Conservation (phyloP, 495 filamentous ascomycete species). For the Aspergillus conjunctus region DNA sequence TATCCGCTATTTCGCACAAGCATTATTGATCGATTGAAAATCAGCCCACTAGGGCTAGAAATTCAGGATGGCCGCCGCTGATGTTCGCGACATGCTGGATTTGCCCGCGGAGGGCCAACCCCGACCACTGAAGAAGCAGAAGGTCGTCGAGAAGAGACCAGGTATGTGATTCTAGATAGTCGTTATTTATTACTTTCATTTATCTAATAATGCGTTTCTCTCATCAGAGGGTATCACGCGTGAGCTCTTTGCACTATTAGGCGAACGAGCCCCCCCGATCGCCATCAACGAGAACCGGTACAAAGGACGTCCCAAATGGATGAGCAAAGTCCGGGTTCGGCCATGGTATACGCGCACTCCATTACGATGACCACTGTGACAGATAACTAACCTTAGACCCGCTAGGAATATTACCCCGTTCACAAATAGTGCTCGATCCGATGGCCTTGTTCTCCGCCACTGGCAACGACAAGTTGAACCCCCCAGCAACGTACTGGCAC, state of each 20-base stretch:
- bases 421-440: constrained; percentile 57
- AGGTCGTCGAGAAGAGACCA: constrained; percentile 68
- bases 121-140: constrained; percentile 75
- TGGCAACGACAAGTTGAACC: constrained; percentile 57
- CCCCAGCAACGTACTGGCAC: constrained; percentile 37
- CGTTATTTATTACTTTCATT: not conserved
- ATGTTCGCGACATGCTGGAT: constrained; percentile 90
- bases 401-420: constrained; percentile 58
- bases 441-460: constrained; percentile 64
- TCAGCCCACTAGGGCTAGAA: not conserved
- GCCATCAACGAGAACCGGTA: constrained; percentile 67
- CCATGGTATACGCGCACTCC: constrained; percentile 50
- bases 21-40: too few species aligned
- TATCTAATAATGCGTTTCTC: constrained; percentile 17
- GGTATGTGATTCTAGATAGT: constrained; percentile 41
- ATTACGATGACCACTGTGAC: not conserved
- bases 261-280: constrained; percentile 69
- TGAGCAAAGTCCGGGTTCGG: constrained; percentile 54
- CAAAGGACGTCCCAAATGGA: constrained; percentile 62
- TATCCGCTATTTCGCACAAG: too few species aligned
- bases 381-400: not conserved
- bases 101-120: constrained; percentile 66
- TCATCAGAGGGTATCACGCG: constrained; percentile 72
- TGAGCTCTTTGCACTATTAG: constrained; percentile 65
- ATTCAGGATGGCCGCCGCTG: constrained; percentile 62